Evolutionary conservation across 108 stramenopile genomes (phyloP).

Genomic region (Licmophora abbreviata): DNA sequence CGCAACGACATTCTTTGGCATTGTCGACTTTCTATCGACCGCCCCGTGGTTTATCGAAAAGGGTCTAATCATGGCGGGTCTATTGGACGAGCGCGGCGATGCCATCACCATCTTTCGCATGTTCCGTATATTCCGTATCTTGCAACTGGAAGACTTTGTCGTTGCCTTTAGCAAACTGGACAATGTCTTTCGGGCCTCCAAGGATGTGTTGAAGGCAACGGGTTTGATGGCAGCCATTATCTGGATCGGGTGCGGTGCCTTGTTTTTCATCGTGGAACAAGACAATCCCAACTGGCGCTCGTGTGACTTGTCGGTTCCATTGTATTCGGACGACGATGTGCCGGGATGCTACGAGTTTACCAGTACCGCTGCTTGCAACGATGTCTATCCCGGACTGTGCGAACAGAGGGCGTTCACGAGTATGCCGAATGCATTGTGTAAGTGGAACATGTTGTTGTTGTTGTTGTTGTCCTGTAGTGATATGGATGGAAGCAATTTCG

Average conservation of each 20-base stretch:
- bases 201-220: conserved; percentile 83
- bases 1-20: conserved; percentile 85
- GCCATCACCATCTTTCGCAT: conserved; percentile 75
- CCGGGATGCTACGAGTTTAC: conserved; percentile 71
- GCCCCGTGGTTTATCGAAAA: conserved; percentile 81
- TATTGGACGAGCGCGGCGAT: conserved; percentile 32
- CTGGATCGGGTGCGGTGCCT: conserved; percentile 83
- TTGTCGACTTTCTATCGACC: conserved; percentile 80
- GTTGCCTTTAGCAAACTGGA: conserved; percentile 86
- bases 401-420: conserved; percentile 69
- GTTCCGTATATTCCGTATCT: conserved; percentile 80
- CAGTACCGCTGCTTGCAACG: conserved; percentile 58
- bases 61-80: conserved; percentile 34
- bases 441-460: conserved; percentile 49
- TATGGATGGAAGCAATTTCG: conserved; percentile 63
- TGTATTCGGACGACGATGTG: conserved; percentile 15
- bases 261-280: conserved; percentile 85
- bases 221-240: conserved; percentile 84
- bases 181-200: conserved; percentile 82
- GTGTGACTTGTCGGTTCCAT: conserved; percentile 62
- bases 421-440: conserved; percentile 75
- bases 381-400: conserved; percentile 65
- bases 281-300: conserved; percentile 74
- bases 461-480: conserved; percentile 64
- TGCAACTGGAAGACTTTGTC: conserved; percentile 87